phyloP scores from a whole-genome alignment of 2,329 filamentous ascomycete species.

The Penicillium griseofulvum region DNA sequence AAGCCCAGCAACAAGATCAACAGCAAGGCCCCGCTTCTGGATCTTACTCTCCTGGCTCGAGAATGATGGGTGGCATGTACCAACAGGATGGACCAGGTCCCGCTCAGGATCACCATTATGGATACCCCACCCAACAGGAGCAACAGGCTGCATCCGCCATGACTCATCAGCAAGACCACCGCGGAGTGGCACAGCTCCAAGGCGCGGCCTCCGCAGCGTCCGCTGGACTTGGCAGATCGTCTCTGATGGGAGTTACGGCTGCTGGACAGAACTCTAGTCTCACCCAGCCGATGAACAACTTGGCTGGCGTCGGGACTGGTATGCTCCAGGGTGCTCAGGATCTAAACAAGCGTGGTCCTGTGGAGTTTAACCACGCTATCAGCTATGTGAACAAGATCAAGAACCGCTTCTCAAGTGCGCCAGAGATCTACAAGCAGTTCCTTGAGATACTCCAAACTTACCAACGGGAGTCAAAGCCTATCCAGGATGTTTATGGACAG shows the following conservation, averaged over 20 bases:
- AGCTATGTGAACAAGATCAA: slow-evolving; percentile 99
- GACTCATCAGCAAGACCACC: slow-evolving; percentile 63
- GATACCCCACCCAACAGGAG: slow-evolving; percentile 44
- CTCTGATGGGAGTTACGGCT: slow-evolving; percentile 50
- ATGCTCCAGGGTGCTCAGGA: slow-evolving; percentile 56
- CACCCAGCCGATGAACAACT: slow-evolving; percentile 54
- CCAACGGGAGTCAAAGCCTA: slow-evolving; percentile 95
- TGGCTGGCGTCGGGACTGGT: slow-evolving; percentile 61
- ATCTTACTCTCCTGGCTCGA: slow-evolving; percentile 43
- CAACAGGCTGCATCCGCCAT: slow-evolving; percentile 49
- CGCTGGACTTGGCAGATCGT: slow-evolving; percentile 45
- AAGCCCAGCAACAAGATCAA: slow-evolving; percentile 30
- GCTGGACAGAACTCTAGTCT: slow-evolving; percentile 46
- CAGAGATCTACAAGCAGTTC: slow-evolving; percentile 99
- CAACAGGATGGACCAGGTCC: slow-evolving; percentile 38
- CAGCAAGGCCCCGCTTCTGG: slow-evolving; percentile 32
- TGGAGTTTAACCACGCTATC: slow-evolving; percentile 98
- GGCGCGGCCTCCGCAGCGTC: slow-evolving; percentile 64
- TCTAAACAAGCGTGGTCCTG: slow-evolving; percentile 83
- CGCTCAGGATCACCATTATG: slow-evolving; percentile 44
- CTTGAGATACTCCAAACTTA: slow-evolving; percentile 97
- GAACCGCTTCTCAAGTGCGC: slow-evolving; percentile 95
- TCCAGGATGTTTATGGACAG: slow-evolving; percentile 96
- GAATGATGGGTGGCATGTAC: slow-evolving; percentile 39
- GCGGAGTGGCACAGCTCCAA: slow-evolving; percentile 64